Base-by-base conservation (phyloP, 73 alveolate genomes). In the Strombidium stylifer region DNA sequence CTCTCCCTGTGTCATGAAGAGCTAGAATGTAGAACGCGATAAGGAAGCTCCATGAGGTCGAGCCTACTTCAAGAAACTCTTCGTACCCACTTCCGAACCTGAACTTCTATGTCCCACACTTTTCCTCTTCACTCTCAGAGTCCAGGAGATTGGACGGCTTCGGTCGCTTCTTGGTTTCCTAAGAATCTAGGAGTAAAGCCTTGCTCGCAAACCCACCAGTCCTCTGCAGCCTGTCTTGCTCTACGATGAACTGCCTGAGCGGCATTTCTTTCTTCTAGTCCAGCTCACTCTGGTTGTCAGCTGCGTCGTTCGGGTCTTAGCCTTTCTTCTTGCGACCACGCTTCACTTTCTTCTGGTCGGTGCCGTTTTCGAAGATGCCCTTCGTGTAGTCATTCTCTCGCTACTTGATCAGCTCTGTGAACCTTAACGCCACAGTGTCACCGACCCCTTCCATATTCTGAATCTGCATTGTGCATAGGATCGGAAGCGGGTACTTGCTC, bases 401-500 rank as follows among this genome's bases (percentile, higher is more conserved):
- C 12, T 49, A 31, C 18, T 51, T 36, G n/a, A 76, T 53, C 71
- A 76, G 6, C 11, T 65, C 40, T 4, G n/a, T 28, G 36, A 76
- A 76, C 25, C 23, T 76, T 32, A 48, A 27, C 19, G 65, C 68
- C 1, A 66, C 34, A n/a, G 44, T 65, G 21, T 64, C 88, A 2
- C 88, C 88, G 2, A 76, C 88, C 0, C 88, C 88, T 60, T 76
- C 82, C 0, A 76, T 52, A 1, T 27, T 20, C 6, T 21, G 6
- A 18, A 76, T 66, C 65, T 76, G 68, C 39, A 46, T 18, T 0
- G 81, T 42, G 25, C 68, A 25, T 31, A 65, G 16, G 41, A 76
- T 53, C 0, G 87, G 87, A 72, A 74, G 12, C 2, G 87, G 87
- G 49, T 74, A 74, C 49, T 74, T 74, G n/a, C 62, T 24, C 37